Evolutionary conservation across 2,329 filamentous ascomycete species (phyloP), one percentile per base, ranked within the genome.

Genomic region (Ceratocystis lukuohia): DNA sequence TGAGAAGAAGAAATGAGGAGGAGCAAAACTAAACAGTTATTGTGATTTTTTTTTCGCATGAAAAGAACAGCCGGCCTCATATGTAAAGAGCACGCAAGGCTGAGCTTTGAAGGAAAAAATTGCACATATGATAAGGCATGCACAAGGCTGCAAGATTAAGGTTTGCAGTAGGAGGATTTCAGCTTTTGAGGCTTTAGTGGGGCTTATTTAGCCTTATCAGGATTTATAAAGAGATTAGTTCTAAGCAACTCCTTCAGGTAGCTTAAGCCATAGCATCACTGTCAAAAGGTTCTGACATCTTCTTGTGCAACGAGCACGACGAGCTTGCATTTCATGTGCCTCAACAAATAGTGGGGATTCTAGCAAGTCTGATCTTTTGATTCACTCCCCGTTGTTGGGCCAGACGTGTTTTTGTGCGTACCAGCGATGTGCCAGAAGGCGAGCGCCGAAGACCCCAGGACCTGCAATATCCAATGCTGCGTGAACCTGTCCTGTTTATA

Each of bases 141-240:
- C 53, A n/a, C 56, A 59, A 59, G 56, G 56, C 56, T 59, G 28
- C 7, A 20, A 59, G 33, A 56, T 56, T 59, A 59, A 59, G 56
- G 56, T 59, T 59, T 37, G 12, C 17, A n/a, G 53, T 33, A 3
- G 56, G 28, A 33, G 25, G 56, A 59, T 37, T 59, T 59, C 56
- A 59, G 56, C 56, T 59, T 59, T 59, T 20, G 28, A 15, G 37
- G 37, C 28, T n/a, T 59, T 37, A 8, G 28, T 59, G 56, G 56
- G 53, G 56, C 25, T 37, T 41, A 8, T 3, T 17, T 30, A 30
- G 17, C 28, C 7, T 20, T 37, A 20, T 17, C 56, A 59, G 33
- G 33, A 37, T 37, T 10, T 12, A 12, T 12, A 37, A 10, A 37
- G 33, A 37, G 33, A 15, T 15, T 2, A 12, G 37, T 0, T 41